Conservation (phyloP, 495 filamentous ascomycete species). For the Aspergillus baeticus region DNA sequence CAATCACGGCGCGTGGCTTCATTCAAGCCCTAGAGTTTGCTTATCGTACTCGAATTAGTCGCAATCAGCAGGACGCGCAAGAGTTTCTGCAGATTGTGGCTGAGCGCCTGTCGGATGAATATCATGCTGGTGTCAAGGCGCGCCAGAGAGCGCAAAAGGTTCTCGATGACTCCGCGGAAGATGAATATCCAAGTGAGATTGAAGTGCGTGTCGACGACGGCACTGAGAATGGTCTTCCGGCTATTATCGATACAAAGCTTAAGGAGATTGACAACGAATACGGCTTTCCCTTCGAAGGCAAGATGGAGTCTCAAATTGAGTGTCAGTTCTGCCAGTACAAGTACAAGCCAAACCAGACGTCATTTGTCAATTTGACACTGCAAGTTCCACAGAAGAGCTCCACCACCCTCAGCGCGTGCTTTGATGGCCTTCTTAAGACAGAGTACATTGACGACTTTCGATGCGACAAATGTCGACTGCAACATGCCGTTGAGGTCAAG, state of each 20-base stretch:
- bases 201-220: constrained; percentile 46
- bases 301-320: constrained; percentile 87
- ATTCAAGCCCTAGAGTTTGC: constrained; percentile 78
- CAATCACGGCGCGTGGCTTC: constrained; percentile 81
- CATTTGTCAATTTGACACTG: constrained; percentile 89
- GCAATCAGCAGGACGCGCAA: constrained; percentile 97
- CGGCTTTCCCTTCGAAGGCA: constrained; percentile 84
- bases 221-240: constrained; percentile 36
- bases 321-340: constrained; percentile 87
- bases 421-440: constrained; percentile 90
- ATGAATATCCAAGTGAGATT: constrained; percentile 28
- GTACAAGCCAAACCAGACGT: constrained; percentile 75
- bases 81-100: constrained; percentile 94
- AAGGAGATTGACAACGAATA: constrained; percentile 56
- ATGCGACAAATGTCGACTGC: constrained; percentile 87
- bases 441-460: constrained; percentile 97
- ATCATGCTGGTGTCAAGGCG: constrained; percentile 77
- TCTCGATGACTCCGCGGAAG: constrained; percentile 18
- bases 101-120: constrained; percentile 89
- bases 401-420: constrained; percentile 69
- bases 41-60: constrained; percentile 84
- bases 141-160: constrained; percentile 42
- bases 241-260: constrained; percentile 44
- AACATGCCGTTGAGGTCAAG: constrained; percentile 64
- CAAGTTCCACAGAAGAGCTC: constrained; percentile 80